phyloP scores from a whole-genome alignment of 148 eudicot species.

The Heliamphora exappendiculata region DNA sequence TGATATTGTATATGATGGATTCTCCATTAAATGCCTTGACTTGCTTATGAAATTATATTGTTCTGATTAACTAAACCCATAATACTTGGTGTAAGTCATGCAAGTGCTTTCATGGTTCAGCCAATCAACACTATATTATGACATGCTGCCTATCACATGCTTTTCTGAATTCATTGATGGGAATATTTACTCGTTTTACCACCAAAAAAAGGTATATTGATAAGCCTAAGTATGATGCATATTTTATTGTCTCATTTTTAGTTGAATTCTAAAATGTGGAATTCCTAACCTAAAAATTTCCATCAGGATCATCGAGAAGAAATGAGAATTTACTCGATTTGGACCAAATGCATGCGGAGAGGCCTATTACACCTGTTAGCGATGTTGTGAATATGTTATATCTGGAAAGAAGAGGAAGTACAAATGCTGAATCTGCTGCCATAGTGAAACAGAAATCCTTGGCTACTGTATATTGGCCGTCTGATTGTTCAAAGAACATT shows the following conservation, averaged over 20 bases:
- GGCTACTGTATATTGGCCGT: neutral
- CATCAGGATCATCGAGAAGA: conserved; percentile 28
- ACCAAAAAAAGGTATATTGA: too few species aligned
- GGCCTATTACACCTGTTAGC: neutral
- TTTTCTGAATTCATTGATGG: neutral
- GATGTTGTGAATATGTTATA: neutral
- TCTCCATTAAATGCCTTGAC: neutral
- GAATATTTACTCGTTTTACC: too few species aligned
- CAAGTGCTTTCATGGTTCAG: neutral
- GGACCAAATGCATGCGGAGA: conserved; percentile 18
- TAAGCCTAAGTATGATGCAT: too few species aligned
- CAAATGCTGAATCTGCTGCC: neutral
- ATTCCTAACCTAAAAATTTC: neutral
- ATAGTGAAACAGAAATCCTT: conserved; percentile 1
- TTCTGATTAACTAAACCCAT: neutral
- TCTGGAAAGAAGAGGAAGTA: conserved; percentile 4
- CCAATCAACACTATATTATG: neutral
- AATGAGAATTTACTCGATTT: conserved; percentile 26
- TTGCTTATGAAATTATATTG: too few species aligned
- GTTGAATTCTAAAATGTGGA: neutral
- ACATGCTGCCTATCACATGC: neutral
- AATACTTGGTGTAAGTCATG: neutral
- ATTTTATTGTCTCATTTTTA: neutral
- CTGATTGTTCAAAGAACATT: neutral
- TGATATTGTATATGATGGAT: neutral